Evolutionary conservation across 306 rosid species (phyloP), one percentile per base, ranked within the genome.

Genomic region (Prunus mume): DNA sequence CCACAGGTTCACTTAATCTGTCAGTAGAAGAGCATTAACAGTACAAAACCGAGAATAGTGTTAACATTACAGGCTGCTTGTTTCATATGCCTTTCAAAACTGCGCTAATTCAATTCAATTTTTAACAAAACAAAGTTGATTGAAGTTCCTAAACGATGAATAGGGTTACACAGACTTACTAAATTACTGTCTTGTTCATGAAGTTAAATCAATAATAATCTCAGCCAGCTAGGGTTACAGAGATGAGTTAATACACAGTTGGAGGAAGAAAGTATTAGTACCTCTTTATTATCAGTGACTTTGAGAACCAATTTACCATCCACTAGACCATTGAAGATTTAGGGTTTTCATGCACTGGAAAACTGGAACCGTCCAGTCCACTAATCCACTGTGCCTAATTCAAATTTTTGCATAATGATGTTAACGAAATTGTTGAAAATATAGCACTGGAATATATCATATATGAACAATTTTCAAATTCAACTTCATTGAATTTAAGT

Each of bases 251-350:
- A 58, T 20, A 20, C 13, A 56, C 14, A 20, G 28, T n/a, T 11
- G 7, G 6, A 11, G 25, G 12, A 25, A 34, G 65, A 25, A 5
- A 58, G 30, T 3, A 28, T 63, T 17, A 63, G 73, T 71, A 93
- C 98, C 89, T 90, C 87, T 43, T 81, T 79, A 43, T 90, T 86
- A 79, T 93, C 93, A 9, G 94, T 86, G 89, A 90, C 91, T 81
- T 93, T 90, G 71, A 89, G 91, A 55, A 87, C 93, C 88, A 90
- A 78, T 78, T 86, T 93, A 28, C 72, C 22, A 22, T 25, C 20
- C 34, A 32, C 14, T 3, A 9, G 12, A 2, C 60, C 0, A 47
- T 27, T 32, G 32, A 17, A 68, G 18, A 45, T 30, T 52, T 15
- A 68, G 11, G 43, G 12, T 14, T 61, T 14, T 61, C 66, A 61